phyloP scores from a whole-genome alignment of 352 stramenopile genomes.

The Peronospora farinosa region DNA sequence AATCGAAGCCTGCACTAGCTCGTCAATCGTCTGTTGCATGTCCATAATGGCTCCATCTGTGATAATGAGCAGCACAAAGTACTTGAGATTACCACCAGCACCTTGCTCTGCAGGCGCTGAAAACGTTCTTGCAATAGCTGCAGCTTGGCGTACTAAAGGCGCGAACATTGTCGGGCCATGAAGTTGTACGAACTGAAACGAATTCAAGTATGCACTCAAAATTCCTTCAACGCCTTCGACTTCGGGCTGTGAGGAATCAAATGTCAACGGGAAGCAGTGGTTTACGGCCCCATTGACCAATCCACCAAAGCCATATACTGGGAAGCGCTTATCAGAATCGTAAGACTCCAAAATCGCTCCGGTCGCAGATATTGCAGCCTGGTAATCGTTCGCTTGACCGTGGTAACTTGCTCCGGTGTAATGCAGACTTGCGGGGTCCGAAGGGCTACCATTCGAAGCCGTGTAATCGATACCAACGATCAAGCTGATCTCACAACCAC shows the following conservation, averaged over 20 bases:
- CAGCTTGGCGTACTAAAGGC: constrained; percentile 61
- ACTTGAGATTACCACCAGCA: constrained; percentile 47
- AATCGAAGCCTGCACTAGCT: constrained; percentile 54
- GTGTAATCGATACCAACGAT: constrained; percentile 83
- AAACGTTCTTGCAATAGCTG: constrained; percentile 53
- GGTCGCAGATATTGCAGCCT: constrained; percentile 60
- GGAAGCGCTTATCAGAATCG: constrained; percentile 68
- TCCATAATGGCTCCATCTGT: constrained; percentile 76
- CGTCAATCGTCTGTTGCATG: constrained; percentile 66
- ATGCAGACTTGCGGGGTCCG: constrained; percentile 48
- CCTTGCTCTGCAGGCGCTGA: constrained; percentile 23
- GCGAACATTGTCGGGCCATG: constrained; percentile 77
- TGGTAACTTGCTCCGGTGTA: constrained; percentile 47
- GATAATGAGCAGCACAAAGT: constrained; percentile 69
- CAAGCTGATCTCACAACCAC: constrained; percentile 66
- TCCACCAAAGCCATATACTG: constrained; percentile 77
- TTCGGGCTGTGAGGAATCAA: constrained; percentile 53
- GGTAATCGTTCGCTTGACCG: constrained; percentile 73
- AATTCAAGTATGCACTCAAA: constrained; percentile 51
- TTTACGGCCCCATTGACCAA: constrained; percentile 52
- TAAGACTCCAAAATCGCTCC: constrained; percentile 70
- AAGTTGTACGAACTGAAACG: constrained; percentile 60
- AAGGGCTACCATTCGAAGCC: constrained; percentile 49
- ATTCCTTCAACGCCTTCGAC: constrained; percentile 62
- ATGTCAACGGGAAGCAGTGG: constrained; percentile 71